These are phyloP conservation scores for Leccinum griseonigrum DNA, from an alignment of 1,284 basidiomycete species.

Conservation along the genomic window DNA sequence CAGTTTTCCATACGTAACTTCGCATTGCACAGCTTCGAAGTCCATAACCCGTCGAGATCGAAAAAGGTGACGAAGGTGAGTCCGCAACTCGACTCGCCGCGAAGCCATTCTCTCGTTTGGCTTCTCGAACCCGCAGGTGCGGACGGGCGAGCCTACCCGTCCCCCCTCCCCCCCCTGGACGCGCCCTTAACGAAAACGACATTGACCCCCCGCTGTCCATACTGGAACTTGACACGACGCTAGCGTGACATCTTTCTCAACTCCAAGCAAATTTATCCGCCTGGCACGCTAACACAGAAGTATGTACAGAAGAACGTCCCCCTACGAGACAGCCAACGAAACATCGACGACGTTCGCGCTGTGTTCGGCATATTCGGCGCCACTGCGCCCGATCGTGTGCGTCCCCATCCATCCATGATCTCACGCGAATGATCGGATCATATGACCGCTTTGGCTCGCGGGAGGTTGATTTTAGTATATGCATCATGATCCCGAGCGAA, in stretches of 20 bases:
- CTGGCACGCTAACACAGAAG: neutral
- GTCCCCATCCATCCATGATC: neutral
- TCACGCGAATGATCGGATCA: neutral
- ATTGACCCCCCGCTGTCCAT: neutral
- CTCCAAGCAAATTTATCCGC: neutral
- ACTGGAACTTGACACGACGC: neutral
- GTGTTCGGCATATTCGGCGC: neutral
- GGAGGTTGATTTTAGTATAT: neutral
- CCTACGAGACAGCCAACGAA: neutral
- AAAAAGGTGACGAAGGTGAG: neutral
- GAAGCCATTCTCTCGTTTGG: neutral
- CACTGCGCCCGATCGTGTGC: neutral
- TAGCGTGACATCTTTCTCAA: neutral
- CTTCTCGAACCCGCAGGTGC: neutral
- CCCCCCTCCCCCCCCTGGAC: neutral
- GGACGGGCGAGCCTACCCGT: neutral
- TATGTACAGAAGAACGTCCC: neutral
- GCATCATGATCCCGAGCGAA: neutral
- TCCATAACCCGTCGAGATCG: neutral
- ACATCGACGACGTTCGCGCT: neutral
- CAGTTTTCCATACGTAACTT: neutral
- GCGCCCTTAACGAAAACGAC: neutral
- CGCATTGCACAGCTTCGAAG: neutral
- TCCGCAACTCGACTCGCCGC: neutral
- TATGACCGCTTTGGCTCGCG: neutral